These are phyloP conservation scores for Wickerhamomyces queroliae DNA, from an alignment of 805 yeast genomes.

Conservation along the genomic window DNA sequence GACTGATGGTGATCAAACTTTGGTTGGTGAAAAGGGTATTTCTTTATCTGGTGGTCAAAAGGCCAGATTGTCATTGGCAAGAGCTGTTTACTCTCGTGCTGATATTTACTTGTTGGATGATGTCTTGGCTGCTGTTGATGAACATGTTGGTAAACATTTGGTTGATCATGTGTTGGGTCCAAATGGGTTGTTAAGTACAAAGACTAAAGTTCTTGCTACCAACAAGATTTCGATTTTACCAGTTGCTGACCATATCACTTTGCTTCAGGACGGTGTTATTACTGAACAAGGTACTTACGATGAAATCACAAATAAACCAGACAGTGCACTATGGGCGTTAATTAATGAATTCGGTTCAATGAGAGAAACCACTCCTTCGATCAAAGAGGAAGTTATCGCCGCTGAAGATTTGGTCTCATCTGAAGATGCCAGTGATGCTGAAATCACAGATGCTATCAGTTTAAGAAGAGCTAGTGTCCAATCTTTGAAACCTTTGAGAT, in stretches of 20 bases:
- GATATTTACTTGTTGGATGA: conserved; percentile 90
- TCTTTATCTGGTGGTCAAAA: conserved; percentile 97
- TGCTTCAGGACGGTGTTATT: conserved; percentile 65
- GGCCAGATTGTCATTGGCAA: conserved; percentile 89
- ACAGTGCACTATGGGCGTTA: conserved; percentile 46
- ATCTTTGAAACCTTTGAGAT: conserved; percentile 32
- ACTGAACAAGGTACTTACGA: conserved; percentile 61
- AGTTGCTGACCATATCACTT: conserved; percentile 62
- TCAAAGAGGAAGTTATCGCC: conserved; percentile 19
- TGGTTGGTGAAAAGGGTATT: conserved; percentile 97
- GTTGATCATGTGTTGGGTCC: conserved; percentile 80
- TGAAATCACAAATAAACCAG: conserved; percentile 39
- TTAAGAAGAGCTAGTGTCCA: conserved; percentile 64
- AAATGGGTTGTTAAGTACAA: conserved; percentile 65
- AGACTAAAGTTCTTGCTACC: conserved; percentile 78
- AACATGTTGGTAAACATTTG: conserved; percentile 88
- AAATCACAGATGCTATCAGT: conserved; percentile 28
- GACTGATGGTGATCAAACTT: conserved; percentile 86
- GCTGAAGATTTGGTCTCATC: conserved; percentile 24
- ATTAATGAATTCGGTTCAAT: conserved; percentile 59
- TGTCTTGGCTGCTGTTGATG: conserved; percentile 94
- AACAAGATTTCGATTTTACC: conserved; percentile 79
- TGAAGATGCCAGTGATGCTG: conserved; percentile 19
- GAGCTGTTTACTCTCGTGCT: conserved; percentile 94
- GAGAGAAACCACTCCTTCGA: conserved; percentile 18